These are phyloP conservation scores for Backusella mclennaniae DNA, from an alignment of 192 early-diverging fungal genomes.

Conservation along the genomic window DNA sequence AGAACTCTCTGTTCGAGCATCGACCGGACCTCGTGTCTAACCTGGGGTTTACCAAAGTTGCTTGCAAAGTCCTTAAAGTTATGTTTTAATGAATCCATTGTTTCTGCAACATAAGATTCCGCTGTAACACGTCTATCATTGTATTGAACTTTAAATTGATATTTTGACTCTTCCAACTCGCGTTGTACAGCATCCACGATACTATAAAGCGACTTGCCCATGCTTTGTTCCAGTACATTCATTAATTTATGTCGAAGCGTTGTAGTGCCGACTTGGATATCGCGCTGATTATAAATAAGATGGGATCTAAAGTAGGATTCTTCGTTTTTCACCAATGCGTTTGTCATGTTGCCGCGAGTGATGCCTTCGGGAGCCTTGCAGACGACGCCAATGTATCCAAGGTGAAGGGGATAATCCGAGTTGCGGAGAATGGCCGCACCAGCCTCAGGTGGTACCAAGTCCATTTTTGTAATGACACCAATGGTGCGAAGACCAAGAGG, in stretches of 20 bases:
- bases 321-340: conserved; percentile 52
- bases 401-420: conserved; percentile 88
- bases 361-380: conserved; percentile 61
- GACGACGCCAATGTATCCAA: conserved; percentile 97
- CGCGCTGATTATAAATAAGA: conserved; percentile 57
- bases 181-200: conserved; percentile 92
- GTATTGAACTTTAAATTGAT: conserved; percentile 99
- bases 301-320: conserved; percentile 56
- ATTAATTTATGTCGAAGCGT: conserved; percentile 87
- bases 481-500: conserved; percentile 79
- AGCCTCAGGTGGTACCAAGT: conserved; percentile 76
- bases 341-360: conserved; percentile 44
- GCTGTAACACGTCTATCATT: conserved; percentile 94
- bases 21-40: conserved; percentile 84
- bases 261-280: conserved; percentile 79
- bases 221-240: conserved; percentile 87
- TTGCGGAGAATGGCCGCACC: conserved; percentile 84
- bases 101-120: conserved; percentile 94
- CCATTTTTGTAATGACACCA: conserved; percentile 87
- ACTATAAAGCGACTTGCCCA: conserved; percentile 77
- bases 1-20: conserved; percentile 91
- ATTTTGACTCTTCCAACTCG: conserved; percentile 93
- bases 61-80: conserved; percentile 92
- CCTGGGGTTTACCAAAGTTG: conserved; percentile 92
- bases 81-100: conserved; percentile 90